Percentiles rank a stretch among this genome's conserved stretches.
Conservation (phyloP, 495 filamentous ascomycete genomes). For the Xylaria sp. region DNA sequence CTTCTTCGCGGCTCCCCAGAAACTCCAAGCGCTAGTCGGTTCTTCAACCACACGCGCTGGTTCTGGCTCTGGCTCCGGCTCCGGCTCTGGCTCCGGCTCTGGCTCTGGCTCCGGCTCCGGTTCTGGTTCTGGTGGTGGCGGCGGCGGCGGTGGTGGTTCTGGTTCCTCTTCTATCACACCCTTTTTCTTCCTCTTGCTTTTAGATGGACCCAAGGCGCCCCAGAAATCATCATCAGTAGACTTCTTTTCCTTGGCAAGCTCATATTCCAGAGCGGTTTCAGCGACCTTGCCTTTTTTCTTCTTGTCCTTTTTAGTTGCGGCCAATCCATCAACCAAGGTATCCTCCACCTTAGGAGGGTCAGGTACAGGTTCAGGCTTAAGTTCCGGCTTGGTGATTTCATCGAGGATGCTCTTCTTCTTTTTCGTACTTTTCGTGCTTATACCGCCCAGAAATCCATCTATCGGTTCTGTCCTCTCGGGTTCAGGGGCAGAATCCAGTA, state of each 20-base stretch:
- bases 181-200: slow-evolving; percentile 41
- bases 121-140: background rate
- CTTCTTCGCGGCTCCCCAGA: slow-evolving; percentile 47
- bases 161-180: slow-evolving; percentile 5
- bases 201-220: slow-evolving; percentile 42
- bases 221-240: slow-evolving; percentile 38
- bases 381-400: slow-evolving; percentile 31
- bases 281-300: slow-evolving; percentile 10
- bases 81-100: slow-evolving; percentile 10
- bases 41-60: slow-evolving; percentile 34
- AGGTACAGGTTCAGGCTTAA: slow-evolving; percentile 34
- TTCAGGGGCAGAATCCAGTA: slow-evolving; percentile 25
- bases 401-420: slow-evolving; percentile 36
- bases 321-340: slow-evolving; percentile 29
- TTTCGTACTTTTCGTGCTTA: slow-evolving; percentile 37
- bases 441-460: slow-evolving; percentile 32
- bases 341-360: slow-evolving; percentile 26
- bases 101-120: background rate
- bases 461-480: slow-evolving; percentile 20
- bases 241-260: slow-evolving; percentile 30
- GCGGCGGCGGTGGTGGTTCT: background rate
- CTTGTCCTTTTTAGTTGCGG: slow-evolving; percentile 39
- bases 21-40: slow-evolving; percentile 40
- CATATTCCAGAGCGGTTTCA: slow-evolving; percentile 13
- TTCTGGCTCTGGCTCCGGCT: background rate